phyloP scores from a whole-genome alignment of 179 eudicot species.

The Corrigiola litoralis region DNA sequence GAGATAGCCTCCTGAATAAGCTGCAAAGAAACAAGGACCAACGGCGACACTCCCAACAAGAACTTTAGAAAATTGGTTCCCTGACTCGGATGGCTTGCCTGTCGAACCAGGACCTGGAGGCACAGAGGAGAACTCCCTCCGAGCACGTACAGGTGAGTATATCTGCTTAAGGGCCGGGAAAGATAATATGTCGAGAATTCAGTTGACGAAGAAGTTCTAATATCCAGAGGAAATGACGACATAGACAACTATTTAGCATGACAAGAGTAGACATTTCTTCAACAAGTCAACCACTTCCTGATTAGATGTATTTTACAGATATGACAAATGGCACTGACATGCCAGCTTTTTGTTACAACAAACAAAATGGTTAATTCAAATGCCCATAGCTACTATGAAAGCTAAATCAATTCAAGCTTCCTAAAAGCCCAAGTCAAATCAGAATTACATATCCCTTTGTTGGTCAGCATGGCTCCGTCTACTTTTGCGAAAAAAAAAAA shows the following conservation, averaged over 20 bases:
- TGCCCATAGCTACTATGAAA: too few relatives aligned
- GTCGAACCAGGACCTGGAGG: slow-evolving; percentile 42
- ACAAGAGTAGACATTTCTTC: too few relatives aligned
- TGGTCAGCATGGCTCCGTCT: too few relatives aligned
- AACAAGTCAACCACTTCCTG: too few relatives aligned
- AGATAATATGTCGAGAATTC: neutral
- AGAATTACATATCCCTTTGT: too few relatives aligned
- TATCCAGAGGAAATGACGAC: neutral
- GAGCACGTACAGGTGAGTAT: slow-evolving; percentile 49
- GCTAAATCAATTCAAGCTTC: too few relatives aligned
- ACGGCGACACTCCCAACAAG: slow-evolving; percentile 66
- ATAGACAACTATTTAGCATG: too few relatives aligned
- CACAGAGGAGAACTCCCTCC: slow-evolving; percentile 54
- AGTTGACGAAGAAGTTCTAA: neutral
- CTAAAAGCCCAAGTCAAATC: too few relatives aligned
- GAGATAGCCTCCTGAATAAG: slow-evolving; percentile 54
- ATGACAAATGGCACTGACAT: neutral
- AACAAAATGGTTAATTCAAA: too few relatives aligned
- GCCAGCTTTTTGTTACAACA: too few relatives aligned
- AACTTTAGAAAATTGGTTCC: slow-evolving; percentile 35
- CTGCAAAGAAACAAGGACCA: slow-evolving; percentile 51
- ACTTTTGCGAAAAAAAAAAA: too few relatives aligned
- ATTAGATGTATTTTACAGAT: neutral
- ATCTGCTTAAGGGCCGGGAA: slow-evolving; percentile 33
- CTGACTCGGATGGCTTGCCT: slow-evolving; percentile 41